Evolutionary conservation across 306 rosid genomes (phyloP).

Genomic region (Medicago lupulina): DNA sequence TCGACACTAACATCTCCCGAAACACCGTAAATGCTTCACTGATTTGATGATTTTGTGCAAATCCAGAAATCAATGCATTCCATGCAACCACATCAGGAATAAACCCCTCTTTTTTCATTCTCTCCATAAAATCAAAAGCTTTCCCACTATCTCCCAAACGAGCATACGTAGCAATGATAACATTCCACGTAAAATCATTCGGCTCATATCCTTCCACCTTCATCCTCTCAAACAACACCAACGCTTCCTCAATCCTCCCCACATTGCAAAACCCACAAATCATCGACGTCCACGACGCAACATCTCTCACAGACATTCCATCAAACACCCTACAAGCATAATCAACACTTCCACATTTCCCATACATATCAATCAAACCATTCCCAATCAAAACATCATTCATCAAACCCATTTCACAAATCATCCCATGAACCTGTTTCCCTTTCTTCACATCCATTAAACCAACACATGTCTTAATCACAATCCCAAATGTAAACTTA

Average conservation of each 20-base stretch:
- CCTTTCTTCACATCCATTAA: slow-evolving; percentile 68
- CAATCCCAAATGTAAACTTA: slow-evolving; percentile 55
- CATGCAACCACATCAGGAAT: slow-evolving; percentile 66
- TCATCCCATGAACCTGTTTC: slow-evolving; percentile 66
- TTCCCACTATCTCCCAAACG: slow-evolving; percentile 50
- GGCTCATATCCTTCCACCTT: slow-evolving; percentile 64
- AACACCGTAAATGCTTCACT: slow-evolving; percentile 53
- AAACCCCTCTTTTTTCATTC: slow-evolving; percentile 59
- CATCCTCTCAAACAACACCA: slow-evolving; percentile 67
- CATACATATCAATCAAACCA: slow-evolving; percentile 68
- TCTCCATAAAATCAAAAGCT: slow-evolving; percentile 48
- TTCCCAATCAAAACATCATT: slow-evolving; percentile 49
- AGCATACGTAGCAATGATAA: slow-evolving; percentile 59
- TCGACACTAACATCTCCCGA: slow-evolving; percentile 50
- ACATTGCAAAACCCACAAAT: slow-evolving; percentile 59
- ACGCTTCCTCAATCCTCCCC: slow-evolving; percentile 49
- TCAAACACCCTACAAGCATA: slow-evolving; percentile 59
- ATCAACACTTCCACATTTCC: slow-evolving; percentile 58
- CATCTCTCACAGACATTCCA: slow-evolving; percentile 59
- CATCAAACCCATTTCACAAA: slow-evolving; percentile 52
- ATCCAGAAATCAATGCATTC: slow-evolving; percentile 70
- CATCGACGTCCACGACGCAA: slow-evolving; percentile 71
- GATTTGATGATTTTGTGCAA: slow-evolving; percentile 49
- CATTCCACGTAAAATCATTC: slow-evolving; percentile 77
- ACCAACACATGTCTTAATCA: slow-evolving; percentile 67